Conservation (phyloP, 2,329 filamentous ascomycete genomes). For the Nemania sp. region DNA sequence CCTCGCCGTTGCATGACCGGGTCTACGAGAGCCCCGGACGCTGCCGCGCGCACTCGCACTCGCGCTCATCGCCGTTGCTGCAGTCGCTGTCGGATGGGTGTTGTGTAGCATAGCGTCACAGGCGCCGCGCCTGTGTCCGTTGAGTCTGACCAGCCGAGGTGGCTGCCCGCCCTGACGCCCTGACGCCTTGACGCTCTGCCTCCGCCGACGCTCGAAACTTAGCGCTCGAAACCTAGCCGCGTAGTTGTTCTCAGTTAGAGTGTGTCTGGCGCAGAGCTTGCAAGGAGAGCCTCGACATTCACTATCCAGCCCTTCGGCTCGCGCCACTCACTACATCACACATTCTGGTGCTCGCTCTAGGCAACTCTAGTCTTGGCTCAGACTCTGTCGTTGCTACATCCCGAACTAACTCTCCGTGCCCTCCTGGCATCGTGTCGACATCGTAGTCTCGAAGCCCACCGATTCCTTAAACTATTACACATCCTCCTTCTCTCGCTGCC, state of each 20-base stretch:
- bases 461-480: background rate
- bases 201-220: background rate
- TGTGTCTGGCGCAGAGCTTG: too few species aligned
- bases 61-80: constrained; percentile 15
- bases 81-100: constrained; percentile 53
- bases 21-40: constrained; percentile 4
- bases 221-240: background rate
- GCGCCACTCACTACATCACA: too few species aligned
- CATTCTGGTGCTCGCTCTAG: background rate
- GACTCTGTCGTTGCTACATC: too few species aligned
- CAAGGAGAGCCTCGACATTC: too few species aligned
- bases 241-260: background rate
- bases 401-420: too few species aligned
- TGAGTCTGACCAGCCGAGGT: too few species aligned
- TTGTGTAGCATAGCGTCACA: constrained; percentile 48
- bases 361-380: too few species aligned
- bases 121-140: constrained; percentile 53
- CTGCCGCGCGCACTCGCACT: constrained; percentile 11
- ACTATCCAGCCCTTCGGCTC: too few species aligned
- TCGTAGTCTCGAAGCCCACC: too few species aligned
- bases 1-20: constrained; percentile 9
- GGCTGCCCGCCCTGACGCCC: constrained; percentile 34
- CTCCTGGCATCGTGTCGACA: too few species aligned
- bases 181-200: constrained; percentile 19
- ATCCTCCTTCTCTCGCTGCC: constrained; percentile 4